Evolutionary conservation across 2,329 filamentous ascomycete species (phyloP), one percentile per base, ranked within the genome.

Genomic region (Zalaria sp.): DNA sequence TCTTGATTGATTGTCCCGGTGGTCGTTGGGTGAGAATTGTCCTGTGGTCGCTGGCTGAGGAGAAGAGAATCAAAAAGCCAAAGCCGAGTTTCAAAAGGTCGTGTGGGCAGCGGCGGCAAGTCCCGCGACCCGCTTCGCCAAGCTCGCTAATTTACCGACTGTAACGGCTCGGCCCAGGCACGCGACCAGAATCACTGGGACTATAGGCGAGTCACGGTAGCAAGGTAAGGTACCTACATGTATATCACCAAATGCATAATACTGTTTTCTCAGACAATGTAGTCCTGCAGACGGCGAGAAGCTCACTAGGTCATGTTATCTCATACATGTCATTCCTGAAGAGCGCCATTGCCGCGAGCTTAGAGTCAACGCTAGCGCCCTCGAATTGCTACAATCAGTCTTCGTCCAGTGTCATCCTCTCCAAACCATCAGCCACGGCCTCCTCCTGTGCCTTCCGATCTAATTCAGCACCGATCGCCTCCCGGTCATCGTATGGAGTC

Each of bases 1-100:
- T 52, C 51, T 45, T 58, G 46, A 50, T 62, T 65, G 48, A 46
- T 45, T 47, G 47, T 46, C 49, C 41, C 44, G 43, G 44, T 39
- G 41, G 46, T 43, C 29, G 35, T 32, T 7, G 27, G 41, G 38
- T 27, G 34, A 25, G 34, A 41, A 42, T 47, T 40, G 29, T 32
- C 29, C 7, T 7, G 29, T 32, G n/a, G n/a, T 32, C 29, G 29
- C 29, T 32, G 29, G 29, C 29, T 32, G 29, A 7, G 29, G n/a
- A 32, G n/a, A 3, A 32, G 29, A 32, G 2, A n/a, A 32, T 7
- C 7, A 7, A 32, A 32, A 32, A 32, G 29, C 29, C 29, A 32
- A 32, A 32, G 29, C n/a, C 7, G 29, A 32, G 7, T 32, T 32
- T n/a, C 29, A 32, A n/a, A 32, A 32, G 29, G 7, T 3, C 7